Evolutionary conservation across 371 early-diverging fungal genomes (phyloP).

Genomic region (Lichtheimia ramosa): DNA sequence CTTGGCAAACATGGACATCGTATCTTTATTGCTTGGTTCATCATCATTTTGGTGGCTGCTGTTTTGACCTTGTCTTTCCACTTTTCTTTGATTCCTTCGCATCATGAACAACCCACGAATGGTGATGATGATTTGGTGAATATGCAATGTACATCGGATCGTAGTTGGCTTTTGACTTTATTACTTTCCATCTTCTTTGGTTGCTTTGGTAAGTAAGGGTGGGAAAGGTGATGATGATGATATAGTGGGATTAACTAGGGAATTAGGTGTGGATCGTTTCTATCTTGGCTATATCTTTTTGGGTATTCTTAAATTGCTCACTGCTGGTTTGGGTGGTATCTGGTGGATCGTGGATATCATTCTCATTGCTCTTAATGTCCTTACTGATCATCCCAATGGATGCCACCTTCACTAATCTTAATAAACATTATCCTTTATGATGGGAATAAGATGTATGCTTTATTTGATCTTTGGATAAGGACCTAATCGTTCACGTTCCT

Average conservation of each 20-base stretch:
- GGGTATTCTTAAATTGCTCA: conserved; percentile 43
- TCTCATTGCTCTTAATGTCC: conserved; percentile 45
- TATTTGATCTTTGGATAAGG: conserved; percentile 41
- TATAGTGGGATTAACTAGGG: no score
- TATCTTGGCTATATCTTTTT: conserved; percentile 61
- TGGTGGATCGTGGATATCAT: conserved; percentile 49
- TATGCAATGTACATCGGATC: conserved; percentile 43
- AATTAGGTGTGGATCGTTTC: conserved; percentile 62
- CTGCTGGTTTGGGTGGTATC: conserved; percentile 52
- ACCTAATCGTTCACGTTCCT: conserved; percentile 47
- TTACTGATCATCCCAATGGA: conserved; percentile 45
- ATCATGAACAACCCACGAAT: conserved; percentile 11
- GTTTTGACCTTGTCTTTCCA: conserved; percentile 36
- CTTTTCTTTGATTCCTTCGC: conserved; percentile 20
- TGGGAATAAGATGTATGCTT: not conserved
- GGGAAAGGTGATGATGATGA: no score
- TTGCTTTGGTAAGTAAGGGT: conserved; percentile 37
- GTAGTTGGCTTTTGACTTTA: conserved; percentile 48
- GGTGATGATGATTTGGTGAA: conserved; percentile 9
- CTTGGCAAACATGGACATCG: conserved; percentile 40
- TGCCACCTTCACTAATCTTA: conserved; percentile 31
- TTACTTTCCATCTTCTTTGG: conserved; percentile 51
- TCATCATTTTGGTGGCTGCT: conserved; percentile 35
- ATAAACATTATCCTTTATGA: no score
- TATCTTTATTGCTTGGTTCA: conserved; percentile 35